Conservation (phyloP, 306 rosid genomes). For the Castanea crenata region DNA sequence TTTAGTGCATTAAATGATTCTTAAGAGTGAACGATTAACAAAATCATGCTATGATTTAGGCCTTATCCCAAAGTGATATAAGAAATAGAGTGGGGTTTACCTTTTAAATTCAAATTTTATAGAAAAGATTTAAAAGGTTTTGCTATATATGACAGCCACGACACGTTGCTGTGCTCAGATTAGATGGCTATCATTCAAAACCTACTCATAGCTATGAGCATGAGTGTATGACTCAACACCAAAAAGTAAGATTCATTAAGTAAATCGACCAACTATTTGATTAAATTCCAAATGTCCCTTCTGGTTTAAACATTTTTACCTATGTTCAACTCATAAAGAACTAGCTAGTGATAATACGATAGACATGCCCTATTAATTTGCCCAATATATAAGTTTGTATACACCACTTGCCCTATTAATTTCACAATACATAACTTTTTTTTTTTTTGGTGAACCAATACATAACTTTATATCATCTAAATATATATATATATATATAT, state of each 20-base stretch:
- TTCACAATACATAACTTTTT: too few relatives aligned
- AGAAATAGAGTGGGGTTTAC: background rate
- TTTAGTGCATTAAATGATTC: background rate
- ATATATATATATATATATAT: too few relatives aligned
- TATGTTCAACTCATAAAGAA: background rate
- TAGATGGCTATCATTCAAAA: background rate
- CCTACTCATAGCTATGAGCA: background rate
- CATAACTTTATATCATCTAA: too few relatives aligned
- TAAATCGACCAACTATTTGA: too few relatives aligned
- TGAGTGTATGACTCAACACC: background rate
- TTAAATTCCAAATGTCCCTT: too few relatives aligned
- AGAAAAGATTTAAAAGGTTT: background rate
- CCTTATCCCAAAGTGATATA: background rate
- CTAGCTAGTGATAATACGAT: background rate
- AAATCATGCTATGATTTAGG: background rate
- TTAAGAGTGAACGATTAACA: background rate
- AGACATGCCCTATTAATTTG: background rate
- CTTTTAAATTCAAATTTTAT: background rate
- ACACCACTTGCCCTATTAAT: too few relatives aligned
- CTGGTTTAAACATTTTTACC: background rate
- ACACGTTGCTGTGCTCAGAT: background rate
- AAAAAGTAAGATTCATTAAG: background rate
- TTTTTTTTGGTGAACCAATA: too few relatives aligned
- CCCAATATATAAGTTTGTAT: background rate
- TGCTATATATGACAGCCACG: background rate